Evolutionary conservation across 2,329 filamentous ascomycete species (phyloP).

Genomic region (Phialophora macrospora): DNA sequence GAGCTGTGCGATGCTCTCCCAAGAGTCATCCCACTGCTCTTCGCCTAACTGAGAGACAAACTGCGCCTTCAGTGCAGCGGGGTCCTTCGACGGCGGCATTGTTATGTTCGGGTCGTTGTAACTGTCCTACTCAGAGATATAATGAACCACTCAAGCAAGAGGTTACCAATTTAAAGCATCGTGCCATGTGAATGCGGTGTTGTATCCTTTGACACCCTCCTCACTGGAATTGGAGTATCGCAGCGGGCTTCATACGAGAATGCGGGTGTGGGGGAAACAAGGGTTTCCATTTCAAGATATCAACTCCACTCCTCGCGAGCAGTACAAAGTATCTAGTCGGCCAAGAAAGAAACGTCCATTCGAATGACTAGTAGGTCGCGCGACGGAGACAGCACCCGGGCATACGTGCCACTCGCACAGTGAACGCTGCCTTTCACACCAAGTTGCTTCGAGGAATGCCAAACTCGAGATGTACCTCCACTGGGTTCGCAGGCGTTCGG

Average conservation of each 20-base stretch:
- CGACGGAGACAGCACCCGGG: no score
- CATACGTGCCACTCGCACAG: background rate
- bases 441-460: background rate
- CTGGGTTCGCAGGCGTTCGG: background rate
- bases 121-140: background rate
- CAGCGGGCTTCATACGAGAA: background rate
- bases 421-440: background rate
- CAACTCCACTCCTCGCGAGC: background rate
- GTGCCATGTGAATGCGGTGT: background rate
- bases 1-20: constrained; percentile 32
- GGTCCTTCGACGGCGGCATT: constrained; percentile 22
- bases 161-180: background rate
- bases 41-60: constrained; percentile 23
- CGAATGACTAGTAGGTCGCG: background rate
- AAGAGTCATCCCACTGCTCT: constrained; percentile 29
- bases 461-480: background rate
- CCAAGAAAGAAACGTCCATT: background rate
- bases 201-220: background rate
- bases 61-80: constrained; percentile 21
- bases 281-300: background rate
- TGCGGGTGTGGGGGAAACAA: background rate
- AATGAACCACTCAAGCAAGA: background rate
- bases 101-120: background rate
- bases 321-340: background rate
- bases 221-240: background rate